These are phyloP conservation scores for Pachyrhizus erosus DNA, from an alignment of 306 rosid species.

Conservation along the genomic window DNA sequence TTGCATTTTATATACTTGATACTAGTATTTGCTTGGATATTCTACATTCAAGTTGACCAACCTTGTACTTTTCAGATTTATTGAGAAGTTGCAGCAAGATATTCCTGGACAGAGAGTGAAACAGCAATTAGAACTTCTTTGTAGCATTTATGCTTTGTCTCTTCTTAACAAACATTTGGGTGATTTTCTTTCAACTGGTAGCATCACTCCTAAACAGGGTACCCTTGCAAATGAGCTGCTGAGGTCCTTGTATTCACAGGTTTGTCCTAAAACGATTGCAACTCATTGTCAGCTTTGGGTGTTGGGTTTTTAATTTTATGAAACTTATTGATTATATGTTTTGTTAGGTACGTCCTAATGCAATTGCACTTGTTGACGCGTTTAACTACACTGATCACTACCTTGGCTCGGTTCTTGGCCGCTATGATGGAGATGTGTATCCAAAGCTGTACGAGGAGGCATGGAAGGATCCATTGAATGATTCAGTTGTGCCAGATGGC, in stretches of 20 bases:
- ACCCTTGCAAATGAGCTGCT: conserved; percentile 85
- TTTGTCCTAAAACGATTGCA: conserved; percentile 43
- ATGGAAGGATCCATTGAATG: conserved; percentile 97
- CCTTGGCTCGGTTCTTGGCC: conserved; percentile 89
- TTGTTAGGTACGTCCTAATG: conserved; percentile 88
- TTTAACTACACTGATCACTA: conserved; percentile 90
- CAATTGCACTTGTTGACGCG: conserved; percentile 82
- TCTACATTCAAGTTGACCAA: conserved; percentile 30
- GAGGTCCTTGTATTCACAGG: conserved; percentile 88
- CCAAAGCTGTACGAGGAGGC: conserved; percentile 93
- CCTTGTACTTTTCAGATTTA: conserved; percentile 64
- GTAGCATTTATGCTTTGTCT: conserved; percentile 75
- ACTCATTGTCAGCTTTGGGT: not conserved
- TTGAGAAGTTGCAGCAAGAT: conserved; percentile 84
- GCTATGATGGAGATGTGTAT: conserved; percentile 90
- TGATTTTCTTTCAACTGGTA: conserved; percentile 83
- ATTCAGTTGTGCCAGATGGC: conserved; percentile 87
- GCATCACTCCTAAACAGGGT: conserved; percentile 81
- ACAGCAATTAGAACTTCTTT: conserved; percentile 73
- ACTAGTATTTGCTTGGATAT: conserved; percentile 17
- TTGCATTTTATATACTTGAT: not conserved
- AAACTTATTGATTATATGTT: conserved; percentile 36
- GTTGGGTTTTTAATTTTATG: conserved; percentile 21
- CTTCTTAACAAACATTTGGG: conserved; percentile 85
- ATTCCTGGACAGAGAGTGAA: conserved; percentile 95